Conservation (phyloP, 2,329 filamentous ascomycete genomes). For the Zasmidium cellare region DNA sequence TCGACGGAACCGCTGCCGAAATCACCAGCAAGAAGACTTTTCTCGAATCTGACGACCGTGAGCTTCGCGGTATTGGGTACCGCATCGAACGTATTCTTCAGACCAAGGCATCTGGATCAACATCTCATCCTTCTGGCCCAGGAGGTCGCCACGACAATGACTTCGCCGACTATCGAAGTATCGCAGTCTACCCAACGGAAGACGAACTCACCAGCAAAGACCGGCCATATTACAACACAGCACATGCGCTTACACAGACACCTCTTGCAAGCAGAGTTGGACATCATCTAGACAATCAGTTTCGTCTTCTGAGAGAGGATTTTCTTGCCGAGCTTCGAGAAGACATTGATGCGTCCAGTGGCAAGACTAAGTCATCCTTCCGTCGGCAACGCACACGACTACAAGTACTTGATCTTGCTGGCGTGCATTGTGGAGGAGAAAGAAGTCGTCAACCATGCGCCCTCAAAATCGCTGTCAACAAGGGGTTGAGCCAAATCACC, state of each 20-base stretch:
- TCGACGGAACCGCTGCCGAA: constrained; percentile 19
- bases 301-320: constrained; percentile 69
- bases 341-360: constrained; percentile 55
- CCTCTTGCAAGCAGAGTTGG: constrained; percentile 41
- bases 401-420: constrained; percentile 37
- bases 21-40: constrained; percentile 22
- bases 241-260: constrained; percentile 50
- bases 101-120: constrained; percentile 21
- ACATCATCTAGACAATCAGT: constrained; percentile 68
- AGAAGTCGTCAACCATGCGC: constrained; percentile 4
- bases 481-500: constrained; percentile 4
- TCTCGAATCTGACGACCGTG: constrained; percentile 27
- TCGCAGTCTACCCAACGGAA: constrained; percentile 64
- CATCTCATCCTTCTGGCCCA: constrained; percentile 35
- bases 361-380: constrained; percentile 43
- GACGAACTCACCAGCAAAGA: constrained; percentile 62
- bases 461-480: constrained; percentile 3
- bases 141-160: constrained; percentile 77
- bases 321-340: constrained; percentile 66
- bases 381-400: constrained; percentile 41
- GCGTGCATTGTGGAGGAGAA: constrained; percentile 8
- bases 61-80: constrained; percentile 40
- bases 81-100: constrained; percentile 45
- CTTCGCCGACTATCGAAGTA: constrained; percentile 58
- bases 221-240: constrained; percentile 56